phyloP scores from a whole-genome alignment of 257 asterid species.

The Apocynum venetum region DNA sequence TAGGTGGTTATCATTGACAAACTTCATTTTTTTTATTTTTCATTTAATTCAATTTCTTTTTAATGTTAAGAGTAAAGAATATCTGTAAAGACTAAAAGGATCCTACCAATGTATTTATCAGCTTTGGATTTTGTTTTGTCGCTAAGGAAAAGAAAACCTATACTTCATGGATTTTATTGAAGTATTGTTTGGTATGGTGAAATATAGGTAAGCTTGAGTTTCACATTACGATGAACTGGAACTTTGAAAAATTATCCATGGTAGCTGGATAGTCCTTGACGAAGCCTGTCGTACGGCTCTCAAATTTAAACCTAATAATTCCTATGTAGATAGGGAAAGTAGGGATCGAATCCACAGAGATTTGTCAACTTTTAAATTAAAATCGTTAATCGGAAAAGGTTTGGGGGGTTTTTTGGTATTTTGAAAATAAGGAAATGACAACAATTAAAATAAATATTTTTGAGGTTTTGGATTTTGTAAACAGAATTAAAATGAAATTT shows the following conservation, averaged over 20 bases:
- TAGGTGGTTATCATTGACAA: slow-evolving; percentile 41
- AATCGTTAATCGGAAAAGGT: too few relatives aligned
- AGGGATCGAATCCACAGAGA: too few relatives aligned
- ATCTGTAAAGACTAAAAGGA: neutral
- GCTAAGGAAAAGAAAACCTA: neutral
- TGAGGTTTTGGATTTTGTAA: too few relatives aligned
- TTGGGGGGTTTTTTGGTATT: too few relatives aligned
- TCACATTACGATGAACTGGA: neutral
- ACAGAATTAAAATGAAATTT: too few relatives aligned
- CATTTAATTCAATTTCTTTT: neutral
- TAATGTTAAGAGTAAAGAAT: neutral
- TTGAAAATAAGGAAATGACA: too few relatives aligned
- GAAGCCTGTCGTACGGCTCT: too few relatives aligned
- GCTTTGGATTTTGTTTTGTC: neutral
- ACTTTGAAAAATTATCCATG: neutral
- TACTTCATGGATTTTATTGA: neutral
- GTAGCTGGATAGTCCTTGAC: neutral
- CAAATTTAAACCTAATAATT: too few relatives aligned
- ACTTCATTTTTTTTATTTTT: neutral
- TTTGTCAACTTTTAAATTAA: too few relatives aligned
- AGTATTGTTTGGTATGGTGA: neutral
- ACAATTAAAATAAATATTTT: too few relatives aligned
- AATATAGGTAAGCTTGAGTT: neutral
- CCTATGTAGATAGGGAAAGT: too few relatives aligned
- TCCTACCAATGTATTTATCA: neutral